Percentiles rank a stretch among this genome's conserved stretches.
These are phyloP conservation scores for Mycena kentingensis DNA, from an alignment of 768 basidiomycete genomes.

Conservation along the genomic window DNA sequence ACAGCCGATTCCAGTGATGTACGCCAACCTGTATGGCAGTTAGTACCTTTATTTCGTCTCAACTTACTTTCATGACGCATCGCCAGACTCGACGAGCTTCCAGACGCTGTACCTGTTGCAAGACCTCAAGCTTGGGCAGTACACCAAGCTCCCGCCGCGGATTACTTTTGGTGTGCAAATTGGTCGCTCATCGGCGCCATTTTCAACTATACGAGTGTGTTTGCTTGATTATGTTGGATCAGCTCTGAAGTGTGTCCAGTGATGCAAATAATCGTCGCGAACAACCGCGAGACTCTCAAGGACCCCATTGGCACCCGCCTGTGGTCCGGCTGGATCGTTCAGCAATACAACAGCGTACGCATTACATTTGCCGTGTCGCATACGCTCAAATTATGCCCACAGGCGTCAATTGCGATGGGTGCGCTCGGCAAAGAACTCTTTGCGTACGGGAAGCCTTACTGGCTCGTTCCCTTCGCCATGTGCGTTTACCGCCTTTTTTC, in stretches of 20 bases:
- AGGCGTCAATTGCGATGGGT: conserved; percentile 57
- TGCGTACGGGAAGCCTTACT: conserved; percentile 48
- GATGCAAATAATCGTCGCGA: conserved; percentile 50
- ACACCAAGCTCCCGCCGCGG: conserved; percentile 54
- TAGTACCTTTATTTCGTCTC: conserved; percentile 11
- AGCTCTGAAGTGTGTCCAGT: conserved; percentile 29
- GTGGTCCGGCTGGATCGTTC: conserved; percentile 58
- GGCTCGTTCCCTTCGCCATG: conserved; percentile 51
- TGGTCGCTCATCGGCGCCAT: conserved; percentile 52
- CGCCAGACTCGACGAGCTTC: conserved; percentile 3
- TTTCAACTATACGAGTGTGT: conserved; percentile 52
- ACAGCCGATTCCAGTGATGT: conserved; percentile 42
- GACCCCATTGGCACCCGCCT: conserved; percentile 53
- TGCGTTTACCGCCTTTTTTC: conserved; percentile 21
- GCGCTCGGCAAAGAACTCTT: conserved; percentile 56
- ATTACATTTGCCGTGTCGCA: neutral
- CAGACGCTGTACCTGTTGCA: conserved; percentile 57
- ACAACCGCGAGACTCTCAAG: conserved; percentile 46
- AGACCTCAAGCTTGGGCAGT: conserved; percentile 57
- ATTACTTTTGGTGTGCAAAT: conserved; percentile 51
- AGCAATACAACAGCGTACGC: conserved; percentile 42
- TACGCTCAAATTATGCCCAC: conserved; percentile 13
- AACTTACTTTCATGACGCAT: neutral
- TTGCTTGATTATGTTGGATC: neutral
- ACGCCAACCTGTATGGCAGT: conserved; percentile 57